Evolutionary conservation across 1,284 basidiomycete genomes (phyloP).

Genomic region (Tausonia pullulans): DNA sequence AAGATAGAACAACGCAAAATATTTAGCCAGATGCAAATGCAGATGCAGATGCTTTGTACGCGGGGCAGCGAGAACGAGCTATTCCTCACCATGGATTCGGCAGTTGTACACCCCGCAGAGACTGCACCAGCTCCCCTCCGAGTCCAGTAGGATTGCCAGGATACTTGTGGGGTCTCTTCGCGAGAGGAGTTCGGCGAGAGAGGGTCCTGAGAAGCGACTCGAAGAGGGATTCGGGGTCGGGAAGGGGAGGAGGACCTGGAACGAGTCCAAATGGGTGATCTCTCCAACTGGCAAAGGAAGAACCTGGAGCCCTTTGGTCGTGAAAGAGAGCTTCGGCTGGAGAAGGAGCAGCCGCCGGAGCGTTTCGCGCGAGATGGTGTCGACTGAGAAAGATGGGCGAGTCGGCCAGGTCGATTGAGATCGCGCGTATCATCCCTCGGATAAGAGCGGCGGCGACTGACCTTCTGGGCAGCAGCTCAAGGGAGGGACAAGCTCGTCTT

Average conservation of each 20-base stretch:
- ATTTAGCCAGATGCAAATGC: too few species aligned
- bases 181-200: too few species aligned
- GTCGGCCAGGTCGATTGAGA: neutral
- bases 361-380: neutral
- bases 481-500: neutral
- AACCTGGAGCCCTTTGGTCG: neutral
- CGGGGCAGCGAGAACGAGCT: neutral
- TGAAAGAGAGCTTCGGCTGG: neutral
- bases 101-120: neutral
- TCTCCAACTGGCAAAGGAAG: neutral
- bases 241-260: neutral
- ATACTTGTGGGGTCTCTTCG: too few species aligned
- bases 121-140: neutral
- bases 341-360: neutral
- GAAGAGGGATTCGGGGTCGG: neutral
- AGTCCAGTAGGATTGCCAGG: too few species aligned
- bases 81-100: neutral
- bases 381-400: neutral
- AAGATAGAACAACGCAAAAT: too few species aligned
- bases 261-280: neutral
- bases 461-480: neutral
- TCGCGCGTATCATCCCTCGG: too few species aligned
- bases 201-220: too few species aligned
- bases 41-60: neutral
- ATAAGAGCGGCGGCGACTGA: neutral